Percentiles rank a stretch among this genome's conserved stretches.
These are phyloP conservation scores for Boletus bicolor DNA, from an alignment of 768 basidiomycete species.

Conservation along the genomic window DNA sequence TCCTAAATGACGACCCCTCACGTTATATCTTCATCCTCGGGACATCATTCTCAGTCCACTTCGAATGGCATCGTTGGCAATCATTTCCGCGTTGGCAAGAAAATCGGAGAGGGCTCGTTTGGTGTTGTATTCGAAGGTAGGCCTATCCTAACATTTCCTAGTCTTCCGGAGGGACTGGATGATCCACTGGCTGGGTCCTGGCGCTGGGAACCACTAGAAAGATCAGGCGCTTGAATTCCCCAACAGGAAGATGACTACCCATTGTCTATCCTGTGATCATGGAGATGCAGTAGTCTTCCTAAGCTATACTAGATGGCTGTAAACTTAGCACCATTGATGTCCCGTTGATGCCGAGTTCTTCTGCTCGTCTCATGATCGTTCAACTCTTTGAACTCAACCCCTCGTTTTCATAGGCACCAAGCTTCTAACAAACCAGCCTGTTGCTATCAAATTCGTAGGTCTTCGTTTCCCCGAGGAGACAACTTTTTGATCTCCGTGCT, in stretches of 20 bases:
- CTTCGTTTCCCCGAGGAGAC: conserved; percentile 8
- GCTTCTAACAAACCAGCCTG: conserved; percentile 77
- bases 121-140: conserved; percentile 95
- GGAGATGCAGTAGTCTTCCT: conserved; percentile 5
- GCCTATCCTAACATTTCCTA: conserved; percentile 17
- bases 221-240: conserved; percentile 13
- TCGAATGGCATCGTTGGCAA: conserved; percentile 74
- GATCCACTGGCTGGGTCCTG: background rate
- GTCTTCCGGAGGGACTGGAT: conserved; percentile 1
- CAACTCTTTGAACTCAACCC: conserved; percentile 8
- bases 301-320: conserved; percentile 4
- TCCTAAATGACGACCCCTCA: conserved; percentile 72
- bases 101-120: conserved; percentile 99
- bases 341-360: conserved; percentile 1
- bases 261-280: conserved; percentile 4
- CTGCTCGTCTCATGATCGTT: conserved; percentile 1
- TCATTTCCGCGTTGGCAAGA: conserved; percentile 90
- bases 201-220: conserved; percentile 3
- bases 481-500: conserved; percentile 12
- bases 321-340: conserved; percentile 5
- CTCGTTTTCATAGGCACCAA: conserved; percentile 62
- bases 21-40: conserved; percentile 76
- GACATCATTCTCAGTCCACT: conserved; percentile 61
- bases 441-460: conserved; percentile 96
- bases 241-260: conserved; percentile 1